A percentile compares a stretch with the other conserved stretches of the same genome.
phyloP scores from a whole-genome alignment of 805 yeast species.

The Yamadazyma sp. region DNA sequence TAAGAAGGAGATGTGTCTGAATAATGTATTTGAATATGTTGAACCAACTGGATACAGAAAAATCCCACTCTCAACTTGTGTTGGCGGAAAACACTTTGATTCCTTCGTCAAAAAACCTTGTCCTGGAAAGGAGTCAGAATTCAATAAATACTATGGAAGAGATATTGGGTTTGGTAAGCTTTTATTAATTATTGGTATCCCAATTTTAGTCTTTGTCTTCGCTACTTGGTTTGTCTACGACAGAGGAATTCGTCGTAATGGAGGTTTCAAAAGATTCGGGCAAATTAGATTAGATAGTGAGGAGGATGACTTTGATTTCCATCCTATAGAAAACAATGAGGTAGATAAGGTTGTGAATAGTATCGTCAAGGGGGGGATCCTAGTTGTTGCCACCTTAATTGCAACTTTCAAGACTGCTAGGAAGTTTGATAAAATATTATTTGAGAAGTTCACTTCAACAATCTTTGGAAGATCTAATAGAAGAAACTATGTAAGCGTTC shows the following conservation, averaged over 20 bases:
- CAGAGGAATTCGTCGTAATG: conserved; percentile 74
- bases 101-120: conserved; percentile 66
- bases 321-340: conserved; percentile 60
- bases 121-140: conserved; percentile 80
- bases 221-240: conserved; percentile 71
- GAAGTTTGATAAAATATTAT: conserved; percentile 29
- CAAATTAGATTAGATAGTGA: conserved; percentile 83
- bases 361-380: conserved; percentile 57
- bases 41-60: conserved; percentile 91
- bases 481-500: conserved; percentile 40
- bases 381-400: conserved; percentile 38
- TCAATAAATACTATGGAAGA: conserved; percentile 47
- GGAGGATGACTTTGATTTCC: conserved; percentile 44
- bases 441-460: conserved; percentile 27
- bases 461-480: conserved; percentile 37
- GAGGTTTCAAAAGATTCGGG: conserved; percentile 75
- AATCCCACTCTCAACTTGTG: conserved; percentile 81
- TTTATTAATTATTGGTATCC: conserved; percentile 53
- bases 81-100: conserved; percentile 74
- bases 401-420: conserved; percentile 33
- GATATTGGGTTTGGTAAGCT: conserved; percentile 56
- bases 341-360: conserved; percentile 58
- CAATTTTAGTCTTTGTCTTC: conserved; percentile 51
- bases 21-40: conserved; percentile 64
- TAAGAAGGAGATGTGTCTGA: conserved; percentile 52